Evolutionary conservation across 2,329 filamentous ascomycete genomes (phyloP), one percentile per base, ranked within the genome.

Genomic region (Hypoxylon sp.): DNA sequence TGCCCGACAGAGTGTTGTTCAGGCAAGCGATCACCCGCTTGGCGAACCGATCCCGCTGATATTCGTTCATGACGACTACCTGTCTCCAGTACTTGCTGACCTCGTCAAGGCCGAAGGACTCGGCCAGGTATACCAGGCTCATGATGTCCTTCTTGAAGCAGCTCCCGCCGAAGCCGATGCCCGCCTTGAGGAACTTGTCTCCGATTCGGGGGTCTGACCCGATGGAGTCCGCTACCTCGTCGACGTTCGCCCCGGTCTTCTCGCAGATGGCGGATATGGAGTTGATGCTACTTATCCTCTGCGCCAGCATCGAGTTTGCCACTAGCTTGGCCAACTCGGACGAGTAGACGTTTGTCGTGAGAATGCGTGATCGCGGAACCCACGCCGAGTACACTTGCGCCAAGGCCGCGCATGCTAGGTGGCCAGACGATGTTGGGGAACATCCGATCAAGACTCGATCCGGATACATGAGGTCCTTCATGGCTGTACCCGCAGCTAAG

Each of bases 121-220:
- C 87, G 13, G 90, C 87, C 24, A 93, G 80, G 74, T 93, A 92
- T 15, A 88, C 83, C 31, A 94, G 77, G 72, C 84, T 89, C 45
- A 90, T 79, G 37, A 92, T 84, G 69, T 94, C 90, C 75, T 94
- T 94, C 73, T 88, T 86, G 79, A 94, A 92, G 74, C 90, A 94
- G 59, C 86, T 89, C 17, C 90, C 90, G 51, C 90, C 90, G 68
- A 93, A 94, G 13, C 90, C 90, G 27, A 92, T 83, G 33, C 87
- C 87, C 6, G 90, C 87, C 74, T 89, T 88, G 35, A 94, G 79
- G 74, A 92, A 90, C 71, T 87, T 85, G 60, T 83, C 79, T 5
- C 90, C 90, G 55, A 94, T 90, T 46, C 90, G 83, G 6, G 81
- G 80, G 67, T 94, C 90, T 31, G 86, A 78, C 46, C 90, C 90